phyloP scores from a whole-genome alignment of 2,329 filamentous ascomycete species.

The Venturia aucupariae region DNA sequence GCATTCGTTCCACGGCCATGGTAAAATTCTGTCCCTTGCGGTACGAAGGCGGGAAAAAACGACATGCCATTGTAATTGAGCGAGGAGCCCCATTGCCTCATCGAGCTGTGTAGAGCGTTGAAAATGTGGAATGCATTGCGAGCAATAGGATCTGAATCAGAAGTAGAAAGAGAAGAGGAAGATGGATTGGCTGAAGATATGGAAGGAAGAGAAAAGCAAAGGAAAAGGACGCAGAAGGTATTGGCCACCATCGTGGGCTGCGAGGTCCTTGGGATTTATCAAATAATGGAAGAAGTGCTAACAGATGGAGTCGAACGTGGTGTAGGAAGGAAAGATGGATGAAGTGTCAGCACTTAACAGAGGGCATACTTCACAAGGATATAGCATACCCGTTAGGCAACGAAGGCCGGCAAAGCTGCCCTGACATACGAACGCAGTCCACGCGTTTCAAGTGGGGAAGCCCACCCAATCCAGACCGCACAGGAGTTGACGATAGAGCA shows the following conservation, averaged over 20 bases:
- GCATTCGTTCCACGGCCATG: conserved; percentile 47
- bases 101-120: conserved; percentile 62
- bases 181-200: neutral
- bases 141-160: neutral
- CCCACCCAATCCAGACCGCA: neutral
- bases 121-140: conserved; percentile 57
- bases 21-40: conserved; percentile 56
- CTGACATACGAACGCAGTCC: neutral
- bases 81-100: conserved; percentile 66
- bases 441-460: neutral
- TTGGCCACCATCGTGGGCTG: neutral
- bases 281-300: neutral
- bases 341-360: too few species aligned
- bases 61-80: conserved; percentile 69
- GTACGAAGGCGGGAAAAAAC: conserved; percentile 57
- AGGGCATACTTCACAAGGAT: neutral
- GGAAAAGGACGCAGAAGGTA: neutral
- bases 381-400: neutral
- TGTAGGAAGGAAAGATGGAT: too few species aligned
- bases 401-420: neutral
- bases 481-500: neutral
- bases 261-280: neutral
- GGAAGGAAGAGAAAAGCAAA: neutral
- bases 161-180: neutral
- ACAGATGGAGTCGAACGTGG: too few species aligned